phyloP scores from a whole-genome alignment of 805 yeast species.

The Saccharomycopsis microspora region DNA sequence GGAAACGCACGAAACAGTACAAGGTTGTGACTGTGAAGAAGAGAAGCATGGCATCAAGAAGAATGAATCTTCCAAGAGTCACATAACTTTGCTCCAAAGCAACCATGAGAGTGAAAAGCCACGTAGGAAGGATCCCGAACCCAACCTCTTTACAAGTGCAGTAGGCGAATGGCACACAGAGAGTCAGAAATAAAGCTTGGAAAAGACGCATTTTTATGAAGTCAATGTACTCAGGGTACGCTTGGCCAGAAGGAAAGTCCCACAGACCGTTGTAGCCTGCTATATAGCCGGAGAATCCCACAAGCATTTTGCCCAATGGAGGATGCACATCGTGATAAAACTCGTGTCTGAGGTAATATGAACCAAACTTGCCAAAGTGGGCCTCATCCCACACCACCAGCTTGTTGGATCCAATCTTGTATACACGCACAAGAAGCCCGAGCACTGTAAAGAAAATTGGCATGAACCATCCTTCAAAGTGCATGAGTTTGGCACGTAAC shows the following conservation, averaged over 20 bases:
- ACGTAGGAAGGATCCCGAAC: conserved; percentile 55
- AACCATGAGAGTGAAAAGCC: conserved; percentile 75
- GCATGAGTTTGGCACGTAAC: neutral
- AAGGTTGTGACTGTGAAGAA: conserved; percentile 83
- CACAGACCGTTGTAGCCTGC: conserved; percentile 85
- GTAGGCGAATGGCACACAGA: conserved; percentile 82
- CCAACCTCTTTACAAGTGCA: conserved; percentile 71
- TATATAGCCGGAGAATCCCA: conserved; percentile 76
- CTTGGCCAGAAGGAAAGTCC: conserved; percentile 75
- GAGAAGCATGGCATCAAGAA: conserved; percentile 83
- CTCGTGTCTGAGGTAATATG: conserved; percentile 78
- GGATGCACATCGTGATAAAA: conserved; percentile 97
- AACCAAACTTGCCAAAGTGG: conserved; percentile 94
- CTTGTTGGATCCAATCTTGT: conserved; percentile 58
- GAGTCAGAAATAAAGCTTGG: conserved; percentile 74
- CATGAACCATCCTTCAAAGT: conserved; percentile 27
- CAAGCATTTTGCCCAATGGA: conserved; percentile 89
- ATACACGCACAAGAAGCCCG: conserved; percentile 66
- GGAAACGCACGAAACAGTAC: conserved; percentile 60
- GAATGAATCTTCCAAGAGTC: conserved; percentile 78
- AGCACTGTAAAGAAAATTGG: conserved; percentile 58
- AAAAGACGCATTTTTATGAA: conserved; percentile 80
- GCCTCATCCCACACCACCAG: conserved; percentile 97
- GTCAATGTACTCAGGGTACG: conserved; percentile 67
- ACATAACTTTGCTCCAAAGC: conserved; percentile 73